These are phyloP conservation scores for Erythrophleum fordii DNA, from an alignment of 306 rosid genomes.

Conservation along the genomic window DNA sequence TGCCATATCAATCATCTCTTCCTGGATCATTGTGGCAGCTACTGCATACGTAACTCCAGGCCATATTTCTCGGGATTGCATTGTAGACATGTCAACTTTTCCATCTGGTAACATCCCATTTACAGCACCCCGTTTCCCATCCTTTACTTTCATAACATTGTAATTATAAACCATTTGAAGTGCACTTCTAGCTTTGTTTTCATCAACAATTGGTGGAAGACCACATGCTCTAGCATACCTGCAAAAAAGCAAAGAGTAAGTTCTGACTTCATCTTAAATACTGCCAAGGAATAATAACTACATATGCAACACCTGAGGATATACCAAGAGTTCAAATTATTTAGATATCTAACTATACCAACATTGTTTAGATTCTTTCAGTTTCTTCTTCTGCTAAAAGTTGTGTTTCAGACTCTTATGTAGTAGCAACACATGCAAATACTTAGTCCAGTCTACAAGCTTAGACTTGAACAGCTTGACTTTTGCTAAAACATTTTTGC, in stretches of 20 bases:
- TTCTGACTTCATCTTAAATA: conserved; percentile 23
- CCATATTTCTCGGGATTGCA: conserved; percentile 99
- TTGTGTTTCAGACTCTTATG: conserved; percentile 16
- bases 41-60: conserved; percentile 90
- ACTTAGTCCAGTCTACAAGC: not conserved
- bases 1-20: conserved; percentile 78
- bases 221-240: conserved; percentile 97
- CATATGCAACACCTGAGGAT: conserved; percentile 24
- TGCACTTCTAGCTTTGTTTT: conserved; percentile 68
- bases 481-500: not conserved
- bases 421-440: conserved; percentile 18
- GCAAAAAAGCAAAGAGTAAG: conserved; percentile 20
- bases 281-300: conserved; percentile 31
- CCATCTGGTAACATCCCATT: conserved; percentile 97
- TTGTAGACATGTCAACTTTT: conserved; percentile 67
- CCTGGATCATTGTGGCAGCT: conserved; percentile 97
- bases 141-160: conserved; percentile 77
- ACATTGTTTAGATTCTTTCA: conserved; percentile 27
- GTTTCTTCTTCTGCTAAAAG: conserved; percentile 12
- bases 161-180: conserved; percentile 66
- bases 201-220: conserved; percentile 82
- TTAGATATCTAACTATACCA: not conserved
- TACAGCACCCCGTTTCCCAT: conserved; percentile 86
- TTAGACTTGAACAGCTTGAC: not conserved
- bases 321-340: conserved; percentile 14